Base-by-base conservation (phyloP, 192 early-diverging fungal genomes). In the Linnemannia hyalina region DNA sequence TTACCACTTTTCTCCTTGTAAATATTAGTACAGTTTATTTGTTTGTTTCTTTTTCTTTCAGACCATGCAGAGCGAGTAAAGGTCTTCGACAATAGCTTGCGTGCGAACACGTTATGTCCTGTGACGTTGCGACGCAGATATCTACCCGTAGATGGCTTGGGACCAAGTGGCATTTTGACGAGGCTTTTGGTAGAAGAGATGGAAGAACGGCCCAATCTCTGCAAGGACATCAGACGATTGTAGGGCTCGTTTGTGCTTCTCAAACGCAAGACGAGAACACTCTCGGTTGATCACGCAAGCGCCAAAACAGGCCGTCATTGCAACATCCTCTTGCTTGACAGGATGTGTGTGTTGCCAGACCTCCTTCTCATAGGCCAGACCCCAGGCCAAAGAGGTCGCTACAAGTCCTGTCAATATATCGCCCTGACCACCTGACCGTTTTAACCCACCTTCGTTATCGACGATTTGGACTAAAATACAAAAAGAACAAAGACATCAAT, bases 341-440 rank as follows among this genome's bases (percentile, higher is more conserved):
- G 26, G 38, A 16, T 78, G 69, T 22, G 81, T 88, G 73, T 91
- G 92, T 88, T 91, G 85, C 93, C 93, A 94, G 16, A 91, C 83
- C 10, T 88, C 85, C 8, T 89, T 89, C 69, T 93, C 81, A 82
- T 96, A 95, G 23, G 86, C 86, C 46, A 89, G 83, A 18, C 93
- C 95, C 99, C 99, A 99, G 0, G 95, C 95, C 57, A 99, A 69
- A 40, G 98, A 98, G 18, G 98, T 92, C 0, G 94, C 96, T 40
- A 97, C 82, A 9, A 93, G 78, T 23, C 99, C 99, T 18, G 95
- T 92, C 36, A 99, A 90, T 9, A 99, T 88, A 83, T 99, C 99
- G 42, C 99, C 99, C 78, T 99, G 99, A 1, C 99, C 98, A 29
- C 99, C 99, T 81, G 97, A 97, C 20, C 99, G 89, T 65, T 97